A percentile compares a stretch with the other conserved stretches of the same genome.
These are phyloP conservation scores for Hypoxylon rickii DNA, from an alignment of 495 filamentous ascomycete genomes.

Conservation along the genomic window DNA sequence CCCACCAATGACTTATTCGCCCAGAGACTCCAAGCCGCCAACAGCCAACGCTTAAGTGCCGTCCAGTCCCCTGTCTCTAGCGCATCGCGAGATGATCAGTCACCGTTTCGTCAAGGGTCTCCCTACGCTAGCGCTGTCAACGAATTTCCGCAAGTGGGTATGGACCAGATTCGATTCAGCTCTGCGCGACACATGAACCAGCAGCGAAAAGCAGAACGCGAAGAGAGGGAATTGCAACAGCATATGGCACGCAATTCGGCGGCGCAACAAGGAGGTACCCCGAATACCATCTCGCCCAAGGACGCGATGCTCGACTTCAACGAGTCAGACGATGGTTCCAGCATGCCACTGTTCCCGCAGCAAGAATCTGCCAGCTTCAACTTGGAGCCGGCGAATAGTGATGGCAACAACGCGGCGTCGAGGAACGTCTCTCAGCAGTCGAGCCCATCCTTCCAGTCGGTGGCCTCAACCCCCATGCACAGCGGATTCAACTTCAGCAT, in stretches of 20 bases:
- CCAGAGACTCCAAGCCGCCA: conserved; percentile 77
- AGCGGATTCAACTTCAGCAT: conserved; percentile 46
- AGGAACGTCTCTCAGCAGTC: conserved; percentile 35
- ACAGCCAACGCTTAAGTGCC: conserved; percentile 70
- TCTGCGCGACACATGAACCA: conserved; percentile 64
- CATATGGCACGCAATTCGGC: conserved; percentile 51
- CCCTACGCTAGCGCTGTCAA: conserved; percentile 61
- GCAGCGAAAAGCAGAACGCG: conserved; percentile 62
- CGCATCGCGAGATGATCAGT: conserved; percentile 66
- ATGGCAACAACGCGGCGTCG: conserved; percentile 12
- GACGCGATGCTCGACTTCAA: conserved; percentile 87
- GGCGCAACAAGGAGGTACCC: conserved; percentile 52
- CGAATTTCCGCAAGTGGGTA: conserved; percentile 44
- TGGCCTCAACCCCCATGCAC: conserved; percentile 50
- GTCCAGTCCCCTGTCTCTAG: conserved; percentile 51
- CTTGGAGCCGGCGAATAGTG: conserved; percentile 39
- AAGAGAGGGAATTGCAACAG: conserved; percentile 57
- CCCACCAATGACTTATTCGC: conserved; percentile 68
- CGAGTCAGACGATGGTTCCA: conserved; percentile 68
- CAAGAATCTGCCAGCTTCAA: conserved; percentile 39
- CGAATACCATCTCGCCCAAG: conserved; percentile 95
- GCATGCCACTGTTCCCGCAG: conserved; percentile 71
- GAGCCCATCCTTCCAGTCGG: conserved; percentile 46
- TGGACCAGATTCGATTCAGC: conserved; percentile 51
- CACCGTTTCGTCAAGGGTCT: conserved; percentile 82